Conservation (phyloP, 1,139 yeast species). For the Saccharomycopsis phalli region DNA sequence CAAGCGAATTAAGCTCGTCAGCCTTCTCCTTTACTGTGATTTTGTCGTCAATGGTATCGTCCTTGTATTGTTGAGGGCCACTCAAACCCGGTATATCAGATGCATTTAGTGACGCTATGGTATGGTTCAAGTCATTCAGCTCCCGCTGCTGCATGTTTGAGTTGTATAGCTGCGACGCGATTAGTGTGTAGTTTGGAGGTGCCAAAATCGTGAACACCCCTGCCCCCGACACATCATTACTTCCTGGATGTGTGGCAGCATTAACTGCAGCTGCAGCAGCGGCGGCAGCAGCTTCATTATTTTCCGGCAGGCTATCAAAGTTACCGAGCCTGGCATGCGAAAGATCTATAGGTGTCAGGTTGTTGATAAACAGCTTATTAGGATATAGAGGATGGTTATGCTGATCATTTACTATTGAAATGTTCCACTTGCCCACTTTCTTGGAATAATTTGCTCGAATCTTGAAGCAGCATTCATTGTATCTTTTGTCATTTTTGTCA, state of each 20-base stretch:
- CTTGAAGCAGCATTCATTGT: constrained; percentile 38
- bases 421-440: constrained; percentile 37
- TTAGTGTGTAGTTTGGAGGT: constrained; percentile 9
- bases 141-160: neutral
- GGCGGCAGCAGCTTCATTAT: neutral
- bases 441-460: constrained; percentile 44
- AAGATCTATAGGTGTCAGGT: neutral
- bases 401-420: constrained; percentile 42
- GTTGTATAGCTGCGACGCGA: constrained; percentile 9
- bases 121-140: neutral
- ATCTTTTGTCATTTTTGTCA: constrained; percentile 1
- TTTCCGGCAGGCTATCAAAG: neutral
- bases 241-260: neutral
- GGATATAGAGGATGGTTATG: constrained; percentile 26
- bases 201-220: neutral
- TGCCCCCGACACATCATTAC: neutral
- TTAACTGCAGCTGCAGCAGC: constrained; percentile 1
- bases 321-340: neutral
- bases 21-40: constrained; percentile 4
- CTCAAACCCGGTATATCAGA: neutral
- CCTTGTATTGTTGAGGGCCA: neutral
- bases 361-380: constrained; percentile 1
- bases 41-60: constrained; percentile 1
- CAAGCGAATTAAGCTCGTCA: constrained; percentile 1
- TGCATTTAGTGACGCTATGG: neutral